Base-by-base conservation (phyloP, 139 green algal species). In the Zygnema cylindricum region DNA sequence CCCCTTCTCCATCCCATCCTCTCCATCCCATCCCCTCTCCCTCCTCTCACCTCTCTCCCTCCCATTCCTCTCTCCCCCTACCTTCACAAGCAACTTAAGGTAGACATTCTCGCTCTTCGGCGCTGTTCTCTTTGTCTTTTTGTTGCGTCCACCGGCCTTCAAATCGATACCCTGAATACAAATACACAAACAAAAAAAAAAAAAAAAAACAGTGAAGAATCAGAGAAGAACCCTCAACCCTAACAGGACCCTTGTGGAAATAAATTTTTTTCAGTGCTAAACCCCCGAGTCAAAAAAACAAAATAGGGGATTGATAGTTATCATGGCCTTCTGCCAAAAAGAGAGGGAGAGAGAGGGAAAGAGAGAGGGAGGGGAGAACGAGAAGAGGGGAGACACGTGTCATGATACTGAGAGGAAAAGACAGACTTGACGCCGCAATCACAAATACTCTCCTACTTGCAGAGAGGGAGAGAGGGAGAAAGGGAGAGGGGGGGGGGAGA, bases 71-170 rank as follows among this genome's bases (percentile, higher is more conserved):
- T 32, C 23, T 25, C 32, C 3, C 75, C 81, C 79, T 71, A 99
- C 97, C 96, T 99, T 99, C n/a, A 99, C 97, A 41, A 99, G 94
- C 40, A 99, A 94, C 94, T 98, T 97, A 11, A 99, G 88, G 93
- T 99, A 99, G n/a, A 98, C 96, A 96, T 99, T 99, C 69, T 99
- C 93, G 85, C 92, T 96, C 95, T 99, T 99, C 32, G 96, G 96
- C 35, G 96, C 96, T 38, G 93, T 96, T 77, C 98, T 92, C 69
- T 94, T 88, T 42, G 93, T 94, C 92, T 96, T 97, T 93, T 98
- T 99, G 93, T 96, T 98, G 79, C 97, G 95, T 84, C 98, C 98
- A 86, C 97, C 98, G 82, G 98, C 97, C 33, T 95, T 95, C 57
- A 99, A 86, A 93, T 99, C 98, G 93, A 99, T 98, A 94, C 97